A percentile compares a stretch with the other conserved stretches of the same genome.
Conservation (phyloP, 1,284 basidiomycete species). For the Schizopora paradoxa region DNA sequence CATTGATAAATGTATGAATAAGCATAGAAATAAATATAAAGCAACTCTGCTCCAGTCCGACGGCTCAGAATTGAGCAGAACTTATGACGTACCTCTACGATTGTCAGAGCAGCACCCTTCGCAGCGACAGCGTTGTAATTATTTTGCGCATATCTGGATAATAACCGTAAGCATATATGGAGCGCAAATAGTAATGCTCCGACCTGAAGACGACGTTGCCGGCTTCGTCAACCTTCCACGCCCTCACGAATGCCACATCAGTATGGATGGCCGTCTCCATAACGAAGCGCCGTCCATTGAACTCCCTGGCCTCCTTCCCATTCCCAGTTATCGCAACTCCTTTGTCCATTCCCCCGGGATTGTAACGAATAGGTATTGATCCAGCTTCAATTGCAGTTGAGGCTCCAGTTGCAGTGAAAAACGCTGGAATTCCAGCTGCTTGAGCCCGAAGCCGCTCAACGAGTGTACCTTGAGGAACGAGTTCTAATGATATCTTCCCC, state of each 20-base stretch:
- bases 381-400: slow-evolving; percentile 80
- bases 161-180: neutral
- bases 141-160: slow-evolving; percentile 73
- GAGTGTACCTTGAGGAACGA: slow-evolving; percentile 88
- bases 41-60: no score
- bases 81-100: slow-evolving; percentile 66
- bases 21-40: neutral
- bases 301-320: slow-evolving; percentile 75
- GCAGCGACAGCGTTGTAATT: slow-evolving; percentile 89
- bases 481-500: slow-evolving; percentile 80
- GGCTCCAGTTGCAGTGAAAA: slow-evolving; percentile 95
- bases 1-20: neutral
- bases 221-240: slow-evolving; percentile 93
- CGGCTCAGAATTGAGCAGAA: no score
- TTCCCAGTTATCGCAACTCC: slow-evolving; percentile 68
- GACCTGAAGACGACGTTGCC: slow-evolving; percentile 84
- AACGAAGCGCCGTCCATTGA: slow-evolving; percentile 81
- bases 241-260: slow-evolving; percentile 86
- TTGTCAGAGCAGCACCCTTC: slow-evolving; percentile 84
- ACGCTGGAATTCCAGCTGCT: slow-evolving; percentile 92
- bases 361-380: slow-evolving; percentile 70
- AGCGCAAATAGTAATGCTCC: slow-evolving; percentile 19
- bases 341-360: slow-evolving; percentile 56
- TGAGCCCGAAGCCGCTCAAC: slow-evolving; percentile 89
- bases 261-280: slow-evolving; percentile 85